phyloP scores from a whole-genome alignment of 495 filamentous ascomycete species.

The Evernia prunastri region DNA sequence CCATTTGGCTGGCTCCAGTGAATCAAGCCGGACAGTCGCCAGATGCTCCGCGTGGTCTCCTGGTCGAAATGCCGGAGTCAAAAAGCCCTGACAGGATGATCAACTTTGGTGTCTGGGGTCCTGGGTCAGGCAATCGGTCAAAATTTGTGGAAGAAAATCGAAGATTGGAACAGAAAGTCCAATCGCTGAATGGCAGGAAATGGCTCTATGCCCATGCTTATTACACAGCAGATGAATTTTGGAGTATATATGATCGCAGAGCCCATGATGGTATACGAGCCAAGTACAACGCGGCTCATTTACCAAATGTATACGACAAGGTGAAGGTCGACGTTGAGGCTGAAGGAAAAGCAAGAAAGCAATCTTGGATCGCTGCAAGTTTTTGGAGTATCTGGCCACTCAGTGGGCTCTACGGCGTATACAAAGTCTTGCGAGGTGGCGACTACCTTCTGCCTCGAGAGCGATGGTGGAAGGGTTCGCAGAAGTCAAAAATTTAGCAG shows the following conservation, averaged over 20 bases:
- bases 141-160: constrained; percentile 53
- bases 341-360: constrained; percentile 24
- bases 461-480: neutral
- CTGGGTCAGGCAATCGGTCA: constrained; percentile 29
- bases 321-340: constrained; percentile 35
- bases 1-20: constrained; percentile 55
- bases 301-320: constrained; percentile 51
- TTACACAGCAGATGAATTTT: constrained; percentile 50
- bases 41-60: constrained; percentile 32
- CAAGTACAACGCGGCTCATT: constrained; percentile 43
- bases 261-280: constrained; percentile 42
- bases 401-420: constrained; percentile 7
- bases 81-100: constrained; percentile 35
- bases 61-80: constrained; percentile 16
- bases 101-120: constrained; percentile 52
- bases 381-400: constrained; percentile 14
- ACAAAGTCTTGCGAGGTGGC: neutral
- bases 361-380: constrained; percentile 23
- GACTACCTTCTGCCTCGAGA: constrained; percentile 5
- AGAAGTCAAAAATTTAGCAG: neutral
- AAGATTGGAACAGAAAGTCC: constrained; percentile 56
- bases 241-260: constrained; percentile 43
- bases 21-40: constrained; percentile 29
- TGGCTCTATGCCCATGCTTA: constrained; percentile 54
- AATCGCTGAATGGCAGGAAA: constrained; percentile 58